Base-by-base conservation (phyloP, 768 basidiomycete species). In the Gyrodon lividus region DNA sequence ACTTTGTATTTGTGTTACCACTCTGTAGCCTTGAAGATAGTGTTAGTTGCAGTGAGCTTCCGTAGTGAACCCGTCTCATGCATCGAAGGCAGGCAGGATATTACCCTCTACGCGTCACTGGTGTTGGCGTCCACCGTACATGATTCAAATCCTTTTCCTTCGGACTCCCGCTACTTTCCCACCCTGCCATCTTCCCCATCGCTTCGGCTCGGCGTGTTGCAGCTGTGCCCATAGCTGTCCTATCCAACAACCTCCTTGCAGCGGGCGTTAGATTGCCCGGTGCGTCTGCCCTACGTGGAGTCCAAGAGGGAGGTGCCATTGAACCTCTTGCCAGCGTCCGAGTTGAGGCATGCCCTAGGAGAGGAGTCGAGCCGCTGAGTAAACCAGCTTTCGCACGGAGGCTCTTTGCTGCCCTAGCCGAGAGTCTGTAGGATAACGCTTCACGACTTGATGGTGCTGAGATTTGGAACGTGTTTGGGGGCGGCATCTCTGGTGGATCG, bases 221-320 rank as follows among this genome's bases (percentile, higher is more conserved):
- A 10, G 81, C 81, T 8, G 80, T 81, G 17, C 84, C 79, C 74
- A 82, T 74, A 0, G 87, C 82, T 6, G 83, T 85, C 59, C 87
- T 74, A 58, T 93, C 83, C 55, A 97, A 70, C 39, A 97, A 63
- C 54, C 85, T 74, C 63, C 76, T 80, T 22, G 84, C 94, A 23
- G 94, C 94, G n/a, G 93, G 93, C 0, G 93, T 95, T 56, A 96
- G 68, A 54, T 78, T 82, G 6, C 89, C 91, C 8, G 83, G 72
- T 38, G 84, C 86, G 40, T 87, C 83, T 14, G 84, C 78, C 57
- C 83, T 79, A 54, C 84, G 77, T 1, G 93, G 92, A 2, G 92
- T 94, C 80, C 81, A 85, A 8, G 74, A 75, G 12, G 91, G 91
- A 22, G 92, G 90, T 8, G 77, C 79, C 92, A 93, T 94, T n/a